Evolutionary conservation across 495 filamentous ascomycete species (phyloP).

Genomic region (Neurospora sp.): DNA sequence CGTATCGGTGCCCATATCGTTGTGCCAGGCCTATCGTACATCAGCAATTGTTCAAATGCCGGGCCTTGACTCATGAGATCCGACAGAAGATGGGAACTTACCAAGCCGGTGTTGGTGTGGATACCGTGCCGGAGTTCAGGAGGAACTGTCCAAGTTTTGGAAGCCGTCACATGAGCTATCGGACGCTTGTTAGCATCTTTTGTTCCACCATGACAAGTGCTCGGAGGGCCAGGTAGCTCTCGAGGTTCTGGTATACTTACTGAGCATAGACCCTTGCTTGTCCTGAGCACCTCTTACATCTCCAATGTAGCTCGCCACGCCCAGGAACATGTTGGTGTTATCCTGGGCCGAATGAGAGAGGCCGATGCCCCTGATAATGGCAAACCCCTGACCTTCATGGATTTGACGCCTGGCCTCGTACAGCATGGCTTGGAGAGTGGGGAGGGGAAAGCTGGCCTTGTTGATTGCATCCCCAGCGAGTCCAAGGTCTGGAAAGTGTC

Average conservation of each 20-base stretch:
- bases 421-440: conserved; percentile 21
- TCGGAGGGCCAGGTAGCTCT: not conserved
- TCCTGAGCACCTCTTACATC: conserved; percentile 40
- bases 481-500: conserved; percentile 19
- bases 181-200: not conserved
- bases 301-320: conserved; percentile 40
- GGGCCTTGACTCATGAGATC: not conserved
- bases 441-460: conserved; percentile 31
- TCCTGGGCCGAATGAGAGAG: conserved; percentile 28
- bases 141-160: conserved; percentile 29
- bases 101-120: conserved; percentile 30
- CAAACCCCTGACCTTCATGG: conserved; percentile 37
- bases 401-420: conserved; percentile 21
- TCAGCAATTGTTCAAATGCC: not conserved
- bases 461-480: conserved; percentile 27
- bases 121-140: conserved; percentile 36
- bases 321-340: conserved; percentile 39
- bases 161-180: conserved; percentile 37
- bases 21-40: conserved; percentile 30
- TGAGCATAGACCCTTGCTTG: conserved; percentile 34
- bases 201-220: not conserved
- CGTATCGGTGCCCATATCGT: conserved; percentile 33
- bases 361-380: conserved; percentile 37
- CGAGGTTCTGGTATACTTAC: conserved; percentile 19
- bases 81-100: conserved; percentile 7